Conservation (phyloP, 2,329 filamentous ascomycete species). For the Fusarium sp. region DNA sequence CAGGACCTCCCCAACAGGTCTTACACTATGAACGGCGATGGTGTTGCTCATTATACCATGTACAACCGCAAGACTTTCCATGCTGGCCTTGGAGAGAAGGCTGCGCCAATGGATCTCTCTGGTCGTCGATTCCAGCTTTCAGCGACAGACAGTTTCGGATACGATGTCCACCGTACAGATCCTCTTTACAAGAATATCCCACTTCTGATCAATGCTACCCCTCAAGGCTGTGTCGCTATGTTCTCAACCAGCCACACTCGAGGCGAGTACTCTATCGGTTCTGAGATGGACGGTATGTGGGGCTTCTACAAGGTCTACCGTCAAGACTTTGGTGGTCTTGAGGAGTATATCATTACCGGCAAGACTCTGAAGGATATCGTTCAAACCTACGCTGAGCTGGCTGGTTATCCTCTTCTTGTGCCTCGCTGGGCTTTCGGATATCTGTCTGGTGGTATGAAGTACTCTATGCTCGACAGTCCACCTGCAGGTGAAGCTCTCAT, state of each 20-base stretch:
- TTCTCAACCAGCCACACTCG: conserved; percentile 75
- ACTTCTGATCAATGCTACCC: conserved; percentile 74
- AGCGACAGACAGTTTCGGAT: conserved; percentile 78
- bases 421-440: conserved; percentile 80
- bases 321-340: conserved; percentile 77
- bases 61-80: conserved; percentile 73
- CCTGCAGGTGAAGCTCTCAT: conserved; percentile 68
- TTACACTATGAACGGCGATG: conserved; percentile 70
- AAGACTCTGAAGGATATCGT: conserved; percentile 74
- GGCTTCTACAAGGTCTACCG: conserved; percentile 79
- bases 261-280: conserved; percentile 73
- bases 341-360: conserved; percentile 76
- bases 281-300: conserved; percentile 81
- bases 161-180: conserved; percentile 76
- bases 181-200: conserved; percentile 82
- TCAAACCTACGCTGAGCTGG: conserved; percentile 71
- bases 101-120: conserved; percentile 77
- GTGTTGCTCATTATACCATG: conserved; percentile 72
- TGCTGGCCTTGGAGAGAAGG: conserved; percentile 77
- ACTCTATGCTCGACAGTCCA: conserved; percentile 61
- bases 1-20: conserved; percentile 72
- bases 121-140: conserved; percentile 74
- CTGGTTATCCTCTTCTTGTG: conserved; percentile 74
- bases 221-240: conserved; percentile 71
- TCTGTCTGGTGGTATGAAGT: conserved; percentile 71